phyloP scores from a whole-genome alignment of 192 early-diverging fungal species.

The Kappamyces sp. region DNA sequence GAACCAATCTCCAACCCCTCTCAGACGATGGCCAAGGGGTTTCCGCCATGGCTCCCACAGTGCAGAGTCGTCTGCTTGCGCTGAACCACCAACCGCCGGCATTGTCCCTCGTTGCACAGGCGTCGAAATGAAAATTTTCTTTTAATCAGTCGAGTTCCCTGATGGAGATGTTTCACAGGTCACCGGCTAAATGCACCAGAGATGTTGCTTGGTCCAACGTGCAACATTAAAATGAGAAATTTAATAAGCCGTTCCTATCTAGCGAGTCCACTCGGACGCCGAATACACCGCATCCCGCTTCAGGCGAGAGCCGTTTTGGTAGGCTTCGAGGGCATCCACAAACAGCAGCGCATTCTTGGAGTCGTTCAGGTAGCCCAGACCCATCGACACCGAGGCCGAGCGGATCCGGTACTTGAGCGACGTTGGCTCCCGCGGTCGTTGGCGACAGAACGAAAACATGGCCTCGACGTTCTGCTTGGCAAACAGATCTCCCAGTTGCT shows the following conservation, averaged over 20 bases:
- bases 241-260: neutral
- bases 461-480: constrained; percentile 26
- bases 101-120: neutral
- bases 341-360: constrained; percentile 36
- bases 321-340: constrained; percentile 44
- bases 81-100: neutral
- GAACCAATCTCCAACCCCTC: no score
- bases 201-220: neutral
- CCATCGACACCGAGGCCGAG: constrained; percentile 43
- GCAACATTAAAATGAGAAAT: neutral
- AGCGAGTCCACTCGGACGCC: constrained; percentile 34
- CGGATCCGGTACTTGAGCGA: constrained; percentile 39
- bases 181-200: neutral
- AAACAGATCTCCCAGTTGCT: constrained; percentile 28
- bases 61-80: neutral
- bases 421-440: constrained; percentile 22
- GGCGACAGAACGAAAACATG: constrained; percentile 38
- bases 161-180: neutral
- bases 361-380: constrained; percentile 52
- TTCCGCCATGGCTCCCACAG: no score
- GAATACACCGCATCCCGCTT: constrained; percentile 35
- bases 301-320: constrained; percentile 21
- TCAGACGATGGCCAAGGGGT: no score
- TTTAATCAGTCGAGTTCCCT: neutral
- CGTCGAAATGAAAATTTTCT: neutral